phyloP scores from a whole-genome alignment of 306 rosid genomes.

The Glycyrrhiza uralensis region DNA sequence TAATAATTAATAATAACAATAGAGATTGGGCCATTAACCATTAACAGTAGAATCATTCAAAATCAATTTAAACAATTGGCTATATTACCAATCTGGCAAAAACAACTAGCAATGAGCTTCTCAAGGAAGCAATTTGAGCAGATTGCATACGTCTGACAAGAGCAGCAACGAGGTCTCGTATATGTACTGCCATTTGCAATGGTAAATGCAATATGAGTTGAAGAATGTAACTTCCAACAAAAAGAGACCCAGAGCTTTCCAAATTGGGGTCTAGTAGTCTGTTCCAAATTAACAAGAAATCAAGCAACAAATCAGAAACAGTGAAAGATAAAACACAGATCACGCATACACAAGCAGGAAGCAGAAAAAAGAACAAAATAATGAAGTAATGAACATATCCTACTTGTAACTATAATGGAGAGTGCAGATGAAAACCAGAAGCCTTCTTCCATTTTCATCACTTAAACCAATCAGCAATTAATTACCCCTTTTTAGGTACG shows the following conservation, averaged over 20 bases:
- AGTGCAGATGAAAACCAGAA: neutral
- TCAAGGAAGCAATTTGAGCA: slow-evolving; percentile 63
- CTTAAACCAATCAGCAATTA: neutral
- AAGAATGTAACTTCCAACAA: slow-evolving; percentile 87
- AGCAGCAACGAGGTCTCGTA: slow-evolving; percentile 78
- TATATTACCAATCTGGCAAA: slow-evolving; percentile 81
- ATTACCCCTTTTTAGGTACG: neutral
- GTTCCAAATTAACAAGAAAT: slow-evolving; percentile 35
- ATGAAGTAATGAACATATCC: neutral
- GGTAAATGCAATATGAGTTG: slow-evolving; percentile 90
- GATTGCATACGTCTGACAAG: slow-evolving; percentile 88
- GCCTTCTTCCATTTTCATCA: slow-evolving; percentile 4
- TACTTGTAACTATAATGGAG: neutral
- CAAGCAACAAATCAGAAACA: slow-evolving; percentile 28
- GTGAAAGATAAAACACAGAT: neutral
- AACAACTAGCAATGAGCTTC: slow-evolving; percentile 81
- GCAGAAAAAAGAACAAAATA: neutral
- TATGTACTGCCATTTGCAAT: slow-evolving; percentile 79
- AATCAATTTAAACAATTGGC: slow-evolving; percentile 2
- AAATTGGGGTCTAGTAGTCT: slow-evolving; percentile 81
- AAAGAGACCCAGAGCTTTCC: slow-evolving; percentile 94
- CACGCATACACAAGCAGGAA: neutral
- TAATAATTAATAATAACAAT: neutral
- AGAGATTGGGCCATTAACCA: slow-evolving; percentile 10
- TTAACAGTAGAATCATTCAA: slow-evolving; percentile 8